Percentiles rank a stretch among this genome's conserved stretches.
Evolutionary conservation across 2,329 filamentous ascomycete species (phyloP).

Genomic region (Phialocephala subalpina): DNA sequence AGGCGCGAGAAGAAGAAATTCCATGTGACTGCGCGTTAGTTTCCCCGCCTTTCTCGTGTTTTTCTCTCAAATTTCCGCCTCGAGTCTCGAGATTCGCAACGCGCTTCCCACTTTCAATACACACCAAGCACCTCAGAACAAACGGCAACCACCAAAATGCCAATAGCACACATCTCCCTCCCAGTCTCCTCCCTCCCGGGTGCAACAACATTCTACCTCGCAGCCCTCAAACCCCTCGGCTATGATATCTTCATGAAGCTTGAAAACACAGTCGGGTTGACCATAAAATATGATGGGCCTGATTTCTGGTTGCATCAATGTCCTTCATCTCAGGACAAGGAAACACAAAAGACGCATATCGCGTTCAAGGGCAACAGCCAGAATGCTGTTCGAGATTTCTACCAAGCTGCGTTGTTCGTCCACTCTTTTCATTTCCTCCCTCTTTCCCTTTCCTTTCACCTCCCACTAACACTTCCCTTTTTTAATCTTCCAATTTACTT

Average conservation of each 20-base stretch:
- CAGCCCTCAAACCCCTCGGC: slow-evolving; percentile 23
- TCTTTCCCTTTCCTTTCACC: neutral
- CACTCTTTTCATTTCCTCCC: neutral
- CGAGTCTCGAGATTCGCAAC: too few species aligned
- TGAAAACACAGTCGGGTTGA: slow-evolving; percentile 16
- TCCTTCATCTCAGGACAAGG: slow-evolving; percentile 5
- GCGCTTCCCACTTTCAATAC: neutral
- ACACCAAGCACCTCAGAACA: neutral
- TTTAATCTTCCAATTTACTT: neutral
- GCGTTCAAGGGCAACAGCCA: slow-evolving; percentile 21
- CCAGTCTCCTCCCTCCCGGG: slow-evolving; percentile 20
- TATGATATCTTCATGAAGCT: slow-evolving; percentile 23
- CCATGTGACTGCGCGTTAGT: slow-evolving; percentile 1
- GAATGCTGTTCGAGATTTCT: slow-evolving; percentile 23
- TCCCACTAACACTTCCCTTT: neutral
- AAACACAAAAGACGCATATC: slow-evolving; percentile 19
- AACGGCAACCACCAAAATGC: slow-evolving; percentile 17
- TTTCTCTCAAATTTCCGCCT: too few species aligned
- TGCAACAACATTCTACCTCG: slow-evolving; percentile 26
- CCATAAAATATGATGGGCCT: slow-evolving; percentile 18
- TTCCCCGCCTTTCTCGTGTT: neutral
- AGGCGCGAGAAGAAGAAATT: neutral
- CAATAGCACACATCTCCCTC: slow-evolving; percentile 31
- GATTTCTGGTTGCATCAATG: slow-evolving; percentile 31
- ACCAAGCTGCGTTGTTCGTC: slow-evolving; percentile 27